Evolutionary conservation across 257 asterid genomes (phyloP), one percentile per base, ranked within the genome.

Genomic region (Catharanthus roseus): DNA sequence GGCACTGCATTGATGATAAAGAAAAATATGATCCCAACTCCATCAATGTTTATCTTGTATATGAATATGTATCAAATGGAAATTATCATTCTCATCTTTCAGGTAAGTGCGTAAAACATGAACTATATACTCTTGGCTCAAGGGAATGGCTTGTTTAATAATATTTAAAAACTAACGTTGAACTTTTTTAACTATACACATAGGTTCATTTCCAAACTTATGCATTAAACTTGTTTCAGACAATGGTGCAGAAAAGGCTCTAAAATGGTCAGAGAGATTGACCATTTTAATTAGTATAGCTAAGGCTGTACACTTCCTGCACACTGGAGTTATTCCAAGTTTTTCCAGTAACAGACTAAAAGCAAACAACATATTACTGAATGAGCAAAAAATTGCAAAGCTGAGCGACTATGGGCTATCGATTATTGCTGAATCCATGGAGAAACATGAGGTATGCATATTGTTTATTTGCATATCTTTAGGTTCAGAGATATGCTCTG

Each of bases 221-320:
- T 34, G 50, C n/a, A 39, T 54, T 41, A n/a, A n/a, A 36, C 1
- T 15, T 65, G 19, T 36, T 39, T 9, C 84, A 88, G 93, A 86
- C 51, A 79, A 78, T 42, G 75, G 71, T 81, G 75, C 85, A 16
- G 89, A 83, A 70, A 84, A 79, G 67, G 83, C 72, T 74, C 89
- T 89, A 4, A 89, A 71, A 69, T 89, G 96, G 96, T 45, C 87
- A 36, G 89, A 89, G 70, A 82, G 96, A 75, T 77, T 89, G 73
- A 75, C 82, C 11, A 75, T 87, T 62, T 80, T 89, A 24, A 81
- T 77, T 12, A 86, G 90, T 67, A 72, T 85, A 66, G 91, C 96
- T 36, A 89, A 85, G 85, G 93, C 96, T 9, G 89, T 89, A 60
- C 96, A 89, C 75, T 89, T 89, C 78, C 89, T 89, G 74, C 96